A percentile compares a stretch with the other conserved stretches of the same genome.
Conservation (phyloP, 345 rosid genomes). For the Raphanus raphanistrum region DNA sequence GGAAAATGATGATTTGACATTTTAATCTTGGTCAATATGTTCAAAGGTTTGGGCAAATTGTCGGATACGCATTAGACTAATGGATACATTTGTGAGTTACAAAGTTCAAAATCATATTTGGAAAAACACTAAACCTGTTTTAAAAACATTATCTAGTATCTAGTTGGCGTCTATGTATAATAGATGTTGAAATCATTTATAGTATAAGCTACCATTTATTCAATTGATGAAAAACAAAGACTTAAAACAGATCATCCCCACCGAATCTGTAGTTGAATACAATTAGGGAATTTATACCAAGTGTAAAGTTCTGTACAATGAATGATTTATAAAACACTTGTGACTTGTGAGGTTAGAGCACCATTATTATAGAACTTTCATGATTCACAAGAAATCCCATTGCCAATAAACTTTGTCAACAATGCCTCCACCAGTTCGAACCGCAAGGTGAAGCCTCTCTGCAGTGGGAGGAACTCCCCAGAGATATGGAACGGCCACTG, state of each 20-base stretch:
- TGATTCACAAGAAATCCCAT: conserved; percentile 78
- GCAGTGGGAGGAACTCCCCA: conserved; percentile 99
- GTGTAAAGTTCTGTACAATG: conserved; percentile 37
- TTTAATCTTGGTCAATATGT: not conserved
- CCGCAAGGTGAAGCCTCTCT: conserved; percentile 91
- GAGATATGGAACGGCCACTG: conserved; percentile 87
- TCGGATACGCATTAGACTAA: not conserved
- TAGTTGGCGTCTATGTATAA: not conserved
- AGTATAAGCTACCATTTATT: not conserved
- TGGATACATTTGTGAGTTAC: not conserved
- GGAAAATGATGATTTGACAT: not conserved
- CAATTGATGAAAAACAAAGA: not conserved
- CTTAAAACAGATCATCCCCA: not conserved
- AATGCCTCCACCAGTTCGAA: conserved; percentile 86
- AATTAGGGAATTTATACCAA: conserved; percentile 10
- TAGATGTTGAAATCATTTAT: not conserved
- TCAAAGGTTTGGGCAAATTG: not conserved
- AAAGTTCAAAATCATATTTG: not conserved
- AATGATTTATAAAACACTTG: conserved; percentile 35
- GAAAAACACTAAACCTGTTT: not conserved
- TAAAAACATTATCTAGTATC: not conserved
- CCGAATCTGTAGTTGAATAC: not conserved
- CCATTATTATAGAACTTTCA: not conserved
- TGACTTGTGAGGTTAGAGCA: conserved; percentile 22
- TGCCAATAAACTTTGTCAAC: conserved; percentile 91